Evolutionary conservation across 345 rosid genomes (phyloP), one percentile per base, ranked within the genome.

Genomic region (Balakata baccata): DNA sequence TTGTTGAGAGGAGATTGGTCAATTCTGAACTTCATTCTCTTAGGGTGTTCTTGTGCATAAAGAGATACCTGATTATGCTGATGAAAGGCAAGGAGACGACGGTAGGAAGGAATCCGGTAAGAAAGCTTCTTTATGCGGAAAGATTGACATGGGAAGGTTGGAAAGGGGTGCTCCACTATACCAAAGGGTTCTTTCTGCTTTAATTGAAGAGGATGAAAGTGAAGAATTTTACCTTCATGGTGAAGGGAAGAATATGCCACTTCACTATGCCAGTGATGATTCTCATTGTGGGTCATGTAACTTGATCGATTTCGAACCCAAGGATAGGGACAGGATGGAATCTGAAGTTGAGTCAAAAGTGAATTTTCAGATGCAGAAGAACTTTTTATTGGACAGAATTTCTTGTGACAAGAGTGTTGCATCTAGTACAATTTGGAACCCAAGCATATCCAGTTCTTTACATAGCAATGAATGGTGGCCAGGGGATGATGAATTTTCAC

Each of bases 261-360:
- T 88, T 70, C 98, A 95, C 79, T 87, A 90, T 63, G 90, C 87
- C 25, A 92, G 99, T 74, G 99, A 95, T 85, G 98, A 91, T 82
- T 95, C 99, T 79, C 96, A 92, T 78, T 91, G 94, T 78, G 97
- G 97, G 84, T 91, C 98, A 34, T 95, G 98, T 72, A 92, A 90
- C 79, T 89, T 83, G 77, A 87, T 89, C 65, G 99, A 95, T 78
- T 79, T 86, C 41, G 99, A 92, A 76, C 79, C 86, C 75, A 92
- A 82, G 84, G 92, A 92, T 74, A 87, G 89, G 83, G 99, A 92
- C 80, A 88, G 90, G 79, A 81, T 90, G 87, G 99, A 95, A 85
- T 90, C 90, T 81, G 99, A 92, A 82, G 96, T 83, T 65, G 97
- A 96, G 84, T 96, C 99, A 58, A 84, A 80, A 54, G 84, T 81